Percentiles rank a stretch among this genome's conserved stretches.
phyloP scores from a whole-genome alignment of 768 basidiomycete species.

The Hypholoma sublateritium region DNA sequence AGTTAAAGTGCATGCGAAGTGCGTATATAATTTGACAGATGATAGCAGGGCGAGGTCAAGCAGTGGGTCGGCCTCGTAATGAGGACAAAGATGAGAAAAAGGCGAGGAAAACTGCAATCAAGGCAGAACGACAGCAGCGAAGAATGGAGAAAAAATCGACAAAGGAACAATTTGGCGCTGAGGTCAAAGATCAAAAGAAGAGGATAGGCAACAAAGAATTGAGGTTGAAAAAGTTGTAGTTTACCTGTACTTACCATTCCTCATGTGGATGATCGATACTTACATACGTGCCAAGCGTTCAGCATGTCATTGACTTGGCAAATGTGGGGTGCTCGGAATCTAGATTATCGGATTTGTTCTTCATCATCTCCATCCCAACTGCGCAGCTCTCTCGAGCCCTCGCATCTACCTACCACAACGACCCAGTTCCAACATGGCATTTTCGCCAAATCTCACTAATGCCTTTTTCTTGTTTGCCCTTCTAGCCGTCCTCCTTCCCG shows the following conservation, averaged over 20 bases:
- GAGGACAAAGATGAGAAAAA: constrained; percentile 80
- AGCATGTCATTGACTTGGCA: constrained; percentile 17
- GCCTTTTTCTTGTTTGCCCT: constrained; percentile 36
- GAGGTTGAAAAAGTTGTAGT: constrained; percentile 45
- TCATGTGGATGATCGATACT: not conserved
- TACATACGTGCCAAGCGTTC: constrained; percentile 10
- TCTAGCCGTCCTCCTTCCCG: constrained; percentile 42
- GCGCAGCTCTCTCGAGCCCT: not conserved
- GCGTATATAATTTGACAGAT: not conserved
- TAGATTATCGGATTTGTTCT: constrained; percentile 9
- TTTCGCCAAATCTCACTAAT: constrained; percentile 26
- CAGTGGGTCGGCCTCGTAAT: constrained; percentile 66
- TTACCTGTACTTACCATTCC: not conserved
- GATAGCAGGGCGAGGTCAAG: constrained; percentile 36
- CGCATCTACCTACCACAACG: constrained; percentile 1
- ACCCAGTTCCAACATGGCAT: constrained; percentile 22
- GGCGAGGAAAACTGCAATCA: constrained; percentile 68
- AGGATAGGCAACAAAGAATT: constrained; percentile 45
- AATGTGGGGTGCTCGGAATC: not conserved
- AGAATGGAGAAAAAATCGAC: constrained; percentile 66
- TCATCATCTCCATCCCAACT: not conserved
- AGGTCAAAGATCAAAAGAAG: constrained; percentile 61
- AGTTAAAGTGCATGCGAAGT: not conserved
- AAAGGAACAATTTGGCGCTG: constrained; percentile 62
- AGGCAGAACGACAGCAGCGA: constrained; percentile 62